These are phyloP conservation scores for Clohesyomyces aquaticus DNA, from an alignment of 495 filamentous ascomycete genomes.

Conservation along the genomic window DNA sequence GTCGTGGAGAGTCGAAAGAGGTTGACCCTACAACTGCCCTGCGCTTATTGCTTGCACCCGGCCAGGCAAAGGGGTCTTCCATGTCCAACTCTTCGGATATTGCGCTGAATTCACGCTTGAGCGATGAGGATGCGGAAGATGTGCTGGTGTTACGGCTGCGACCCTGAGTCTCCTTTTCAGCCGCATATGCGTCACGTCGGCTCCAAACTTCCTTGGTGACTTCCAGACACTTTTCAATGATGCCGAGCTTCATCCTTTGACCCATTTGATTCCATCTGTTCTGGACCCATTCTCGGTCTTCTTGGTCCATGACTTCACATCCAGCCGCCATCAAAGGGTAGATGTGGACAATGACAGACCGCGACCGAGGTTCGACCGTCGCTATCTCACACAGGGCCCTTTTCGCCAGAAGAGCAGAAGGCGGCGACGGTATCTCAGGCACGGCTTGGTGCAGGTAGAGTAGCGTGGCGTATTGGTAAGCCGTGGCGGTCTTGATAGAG, in stretches of 20 bases:
- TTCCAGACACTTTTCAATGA: slow-evolving; percentile 66
- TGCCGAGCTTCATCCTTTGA: slow-evolving; percentile 68
- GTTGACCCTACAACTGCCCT: slow-evolving; percentile 14
- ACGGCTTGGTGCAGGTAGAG: slow-evolving; percentile 79
- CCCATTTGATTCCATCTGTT: slow-evolving; percentile 68
- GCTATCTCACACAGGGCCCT: slow-evolving; percentile 65
- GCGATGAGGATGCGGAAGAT: background rate
- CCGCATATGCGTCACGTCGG: slow-evolving; percentile 52
- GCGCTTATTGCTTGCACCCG: slow-evolving; percentile 15
- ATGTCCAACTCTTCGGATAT: slow-evolving; percentile 20
- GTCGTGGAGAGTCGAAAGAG: slow-evolving; percentile 9
- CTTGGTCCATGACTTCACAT: slow-evolving; percentile 63
- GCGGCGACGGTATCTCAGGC: slow-evolving; percentile 68
- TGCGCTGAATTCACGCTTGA: slow-evolving; percentile 27
- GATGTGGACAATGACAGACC: slow-evolving; percentile 75
- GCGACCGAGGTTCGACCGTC: slow-evolving; percentile 64
- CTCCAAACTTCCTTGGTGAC: slow-evolving; percentile 62
- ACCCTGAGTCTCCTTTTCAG: background rate
- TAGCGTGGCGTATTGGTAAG: slow-evolving; percentile 76
- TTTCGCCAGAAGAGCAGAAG: slow-evolving; percentile 63
- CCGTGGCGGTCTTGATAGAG: slow-evolving; percentile 71
- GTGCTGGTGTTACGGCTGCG: background rate
- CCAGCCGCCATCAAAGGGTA: slow-evolving; percentile 75
- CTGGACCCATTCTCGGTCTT: slow-evolving; percentile 71
- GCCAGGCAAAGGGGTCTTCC: slow-evolving; percentile 20